Evolutionary conservation across 2,329 filamentous ascomycete species (phyloP).

Genomic region (Verticillium klebahnii): DNA sequence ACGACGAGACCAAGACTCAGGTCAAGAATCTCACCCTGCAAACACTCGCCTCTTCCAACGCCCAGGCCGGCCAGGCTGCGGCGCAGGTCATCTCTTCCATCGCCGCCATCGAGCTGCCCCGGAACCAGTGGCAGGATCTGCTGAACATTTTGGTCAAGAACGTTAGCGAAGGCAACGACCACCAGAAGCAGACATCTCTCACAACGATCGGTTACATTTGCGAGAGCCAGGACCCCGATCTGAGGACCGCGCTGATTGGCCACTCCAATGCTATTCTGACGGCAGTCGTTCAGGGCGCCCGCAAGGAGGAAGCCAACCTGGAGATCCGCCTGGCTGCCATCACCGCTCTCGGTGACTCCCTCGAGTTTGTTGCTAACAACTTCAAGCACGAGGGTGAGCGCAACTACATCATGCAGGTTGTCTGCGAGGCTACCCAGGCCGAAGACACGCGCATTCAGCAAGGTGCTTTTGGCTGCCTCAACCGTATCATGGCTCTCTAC

Average conservation of each 20-base stretch:
- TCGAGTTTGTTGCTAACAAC: slow-evolving; percentile 97
- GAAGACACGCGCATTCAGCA: slow-evolving; percentile 88
- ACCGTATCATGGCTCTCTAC: slow-evolving; percentile 97
- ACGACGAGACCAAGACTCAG: slow-evolving; percentile 73
- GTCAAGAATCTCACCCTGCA: slow-evolving; percentile 90
- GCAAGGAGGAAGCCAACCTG: slow-evolving; percentile 88
- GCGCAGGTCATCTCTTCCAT: slow-evolving; percentile 95
- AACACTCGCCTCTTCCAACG: slow-evolving; percentile 74
- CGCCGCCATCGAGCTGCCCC: slow-evolving; percentile 88
- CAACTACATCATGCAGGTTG: slow-evolving; percentile 99
- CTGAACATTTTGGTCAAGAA: slow-evolving; percentile 88
- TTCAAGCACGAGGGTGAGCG: slow-evolving; percentile 99
- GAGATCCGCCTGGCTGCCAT: slow-evolving; percentile 93
- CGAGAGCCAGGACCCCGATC: slow-evolving; percentile 85
- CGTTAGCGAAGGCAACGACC: slow-evolving; percentile 78
- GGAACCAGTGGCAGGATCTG: slow-evolving; percentile 88
- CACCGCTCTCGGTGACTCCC: slow-evolving; percentile 87
- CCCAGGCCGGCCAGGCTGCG: slow-evolving; percentile 80
- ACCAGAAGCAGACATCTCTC: slow-evolving; percentile 90
- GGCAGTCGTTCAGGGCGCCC: slow-evolving; percentile 92
- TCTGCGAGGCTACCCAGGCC: slow-evolving; percentile 97
- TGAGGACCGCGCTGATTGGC: slow-evolving; percentile 72
- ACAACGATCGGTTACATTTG: slow-evolving; percentile 98
- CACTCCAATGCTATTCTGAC: slow-evolving; percentile 98
- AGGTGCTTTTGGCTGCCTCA: slow-evolving; percentile 92